These are phyloP conservation scores for Spiraea crenata DNA, from an alignment of 331 rosid species.

Conservation along the genomic window DNA sequence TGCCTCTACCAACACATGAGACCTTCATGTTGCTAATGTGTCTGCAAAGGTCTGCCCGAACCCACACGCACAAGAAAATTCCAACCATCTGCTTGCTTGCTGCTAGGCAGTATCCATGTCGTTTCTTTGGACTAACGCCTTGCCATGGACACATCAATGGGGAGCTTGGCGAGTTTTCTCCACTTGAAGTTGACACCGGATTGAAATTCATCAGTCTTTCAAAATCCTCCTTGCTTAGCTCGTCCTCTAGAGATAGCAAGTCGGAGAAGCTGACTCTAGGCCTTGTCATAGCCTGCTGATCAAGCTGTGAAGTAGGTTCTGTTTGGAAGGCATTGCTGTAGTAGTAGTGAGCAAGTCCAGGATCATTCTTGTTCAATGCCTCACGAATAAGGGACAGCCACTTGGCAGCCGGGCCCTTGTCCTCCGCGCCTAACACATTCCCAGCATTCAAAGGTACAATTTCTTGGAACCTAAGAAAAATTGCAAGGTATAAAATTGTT, in stretches of 20 bases:
- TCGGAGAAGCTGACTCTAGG: slow-evolving; percentile 57
- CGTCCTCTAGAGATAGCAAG: slow-evolving; percentile 44
- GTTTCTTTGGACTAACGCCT: slow-evolving; percentile 13
- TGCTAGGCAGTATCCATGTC: slow-evolving; percentile 41
- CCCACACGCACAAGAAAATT: slow-evolving; percentile 78
- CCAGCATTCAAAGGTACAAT: slow-evolving; percentile 87
- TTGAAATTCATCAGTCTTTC: slow-evolving; percentile 1
- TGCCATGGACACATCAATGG: slow-evolving; percentile 1
- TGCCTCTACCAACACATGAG: slow-evolving; percentile 81
- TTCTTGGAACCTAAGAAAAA: slow-evolving; percentile 72
- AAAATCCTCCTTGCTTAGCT: slow-evolving; percentile 20
- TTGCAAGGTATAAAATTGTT: neutral
- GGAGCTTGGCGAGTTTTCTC: slow-evolving; percentile 25
- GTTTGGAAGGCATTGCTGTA: slow-evolving; percentile 8
- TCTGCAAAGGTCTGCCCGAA: slow-evolving; percentile 42
- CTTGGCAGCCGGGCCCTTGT: slow-evolving; percentile 65
- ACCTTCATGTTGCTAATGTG: slow-evolving; percentile 52
- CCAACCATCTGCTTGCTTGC: slow-evolving; percentile 98
- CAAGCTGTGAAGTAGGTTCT: neutral
- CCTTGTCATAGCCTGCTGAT: slow-evolving; percentile 18
- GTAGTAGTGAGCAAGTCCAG: neutral
- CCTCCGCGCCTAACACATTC: slow-evolving; percentile 86
- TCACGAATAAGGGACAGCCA: slow-evolving; percentile 62
- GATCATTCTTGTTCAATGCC: slow-evolving; percentile 45
- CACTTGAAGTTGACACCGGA: slow-evolving; percentile 7